Conservation (phyloP, 1,284 basidiomycete genomes). For the Lignosus rhinocerotis region DNA sequence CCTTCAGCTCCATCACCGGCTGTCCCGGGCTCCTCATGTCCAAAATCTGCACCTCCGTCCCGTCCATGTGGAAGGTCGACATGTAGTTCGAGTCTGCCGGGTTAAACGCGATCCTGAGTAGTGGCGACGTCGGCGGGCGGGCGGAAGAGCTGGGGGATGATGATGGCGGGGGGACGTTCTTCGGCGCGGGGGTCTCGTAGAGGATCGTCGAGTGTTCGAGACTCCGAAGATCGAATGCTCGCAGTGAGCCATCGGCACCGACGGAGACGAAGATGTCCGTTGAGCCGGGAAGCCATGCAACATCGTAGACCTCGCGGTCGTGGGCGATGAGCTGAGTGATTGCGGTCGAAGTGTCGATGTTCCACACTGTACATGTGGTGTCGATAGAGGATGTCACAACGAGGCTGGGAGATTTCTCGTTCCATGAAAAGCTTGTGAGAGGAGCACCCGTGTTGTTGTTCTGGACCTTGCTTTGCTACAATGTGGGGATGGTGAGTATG, state of each 20-base stretch:
- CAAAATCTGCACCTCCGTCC: constrained; percentile 82
- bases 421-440: constrained; percentile 95
- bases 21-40: constrained; percentile 94
- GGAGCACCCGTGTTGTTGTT: constrained; percentile 83
- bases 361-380: constrained; percentile 96
- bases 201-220: constrained; percentile 98
- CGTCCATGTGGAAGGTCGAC: constrained; percentile 93
- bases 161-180: constrained; percentile 56
- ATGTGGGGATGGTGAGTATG: constrained; percentile 11
- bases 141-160: constrained; percentile 58
- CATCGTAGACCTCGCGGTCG: constrained; percentile 97
- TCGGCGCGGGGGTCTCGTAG: constrained; percentile 89
- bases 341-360: constrained; percentile 93
- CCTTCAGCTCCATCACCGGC: constrained; percentile 88
- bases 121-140: constrained; percentile 75
- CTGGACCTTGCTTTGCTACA: constrained; percentile 84
- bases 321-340: constrained; percentile 98
- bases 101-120: constrained; percentile 85
- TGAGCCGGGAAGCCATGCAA: constrained; percentile 97
- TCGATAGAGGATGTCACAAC: constrained; percentile 97
- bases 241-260: constrained; percentile 94
- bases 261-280: constrained; percentile 98
- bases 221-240: constrained; percentile 95
- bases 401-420: constrained; percentile 81
- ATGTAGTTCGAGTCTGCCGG: constrained; percentile 88